phyloP scores from a whole-genome alignment of 495 filamentous ascomycete species.

The Penicillium chermesinum region DNA sequence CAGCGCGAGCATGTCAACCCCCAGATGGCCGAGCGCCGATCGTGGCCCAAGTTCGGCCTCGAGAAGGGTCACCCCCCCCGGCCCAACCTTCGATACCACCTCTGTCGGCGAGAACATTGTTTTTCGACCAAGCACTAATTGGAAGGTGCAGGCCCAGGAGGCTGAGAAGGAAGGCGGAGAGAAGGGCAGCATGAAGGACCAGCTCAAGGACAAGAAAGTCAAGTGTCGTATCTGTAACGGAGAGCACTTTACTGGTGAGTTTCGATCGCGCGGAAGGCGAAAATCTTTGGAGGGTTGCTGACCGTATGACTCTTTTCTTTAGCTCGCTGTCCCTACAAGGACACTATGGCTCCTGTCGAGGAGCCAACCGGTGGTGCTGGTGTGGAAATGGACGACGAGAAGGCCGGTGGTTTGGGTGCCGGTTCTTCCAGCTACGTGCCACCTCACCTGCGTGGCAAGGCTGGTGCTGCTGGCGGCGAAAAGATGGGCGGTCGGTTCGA shows the following conservation, averaged over 20 bases:
- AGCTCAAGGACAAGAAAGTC: conserved; percentile 98
- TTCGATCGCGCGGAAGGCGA: background rate
- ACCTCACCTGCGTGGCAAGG: conserved; percentile 74
- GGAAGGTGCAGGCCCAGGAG: conserved; percentile 82
- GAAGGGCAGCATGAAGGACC: conserved; percentile 71
- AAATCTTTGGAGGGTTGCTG: background rate
- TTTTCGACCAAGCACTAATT: conserved; percentile 84
- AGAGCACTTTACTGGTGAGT: conserved; percentile 78
- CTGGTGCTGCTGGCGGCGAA: conserved; percentile 64
- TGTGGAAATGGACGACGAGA: conserved; percentile 45
- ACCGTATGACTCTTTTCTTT: background rate
- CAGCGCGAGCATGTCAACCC: conserved; percentile 92
- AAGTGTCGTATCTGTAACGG: conserved; percentile 98
- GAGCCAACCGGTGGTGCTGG: conserved; percentile 55
- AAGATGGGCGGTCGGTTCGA: conserved; percentile 93
- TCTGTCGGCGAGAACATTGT: conserved; percentile 95
- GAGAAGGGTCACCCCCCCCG: conserved; percentile 66
- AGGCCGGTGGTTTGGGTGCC: conserved; percentile 55
- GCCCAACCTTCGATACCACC: conserved; percentile 78
- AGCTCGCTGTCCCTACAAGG: conserved; percentile 84
- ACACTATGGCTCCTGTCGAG: conserved; percentile 72
- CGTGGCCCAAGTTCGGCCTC: conserved; percentile 87
- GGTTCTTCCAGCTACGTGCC: conserved; percentile 83
- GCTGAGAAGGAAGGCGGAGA: conserved; percentile 71
- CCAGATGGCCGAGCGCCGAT: conserved; percentile 85